Conservation (phyloP, 1,139 yeast species). For the Candida smagusa region DNA sequence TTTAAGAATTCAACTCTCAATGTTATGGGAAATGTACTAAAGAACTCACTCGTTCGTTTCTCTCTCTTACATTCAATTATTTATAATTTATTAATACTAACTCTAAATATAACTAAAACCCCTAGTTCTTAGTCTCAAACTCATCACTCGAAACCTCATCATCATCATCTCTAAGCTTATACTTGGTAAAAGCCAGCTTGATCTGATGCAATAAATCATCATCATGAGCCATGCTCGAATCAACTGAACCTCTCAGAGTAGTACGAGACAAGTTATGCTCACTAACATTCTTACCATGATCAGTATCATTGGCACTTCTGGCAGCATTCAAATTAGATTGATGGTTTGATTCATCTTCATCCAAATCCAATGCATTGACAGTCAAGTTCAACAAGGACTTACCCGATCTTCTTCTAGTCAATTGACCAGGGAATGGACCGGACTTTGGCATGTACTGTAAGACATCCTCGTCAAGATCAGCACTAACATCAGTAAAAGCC, state of each 20-base stretch:
- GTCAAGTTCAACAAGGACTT: slow-evolving; percentile 67
- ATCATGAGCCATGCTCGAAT: slow-evolving; percentile 28
- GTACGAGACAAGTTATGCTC: slow-evolving; percentile 30
- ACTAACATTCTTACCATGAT: slow-evolving; percentile 19
- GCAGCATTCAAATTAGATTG: slow-evolving; percentile 19
- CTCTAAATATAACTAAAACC: too few species aligned
- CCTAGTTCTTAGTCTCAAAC: slow-evolving; percentile 44
- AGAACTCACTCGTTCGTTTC: too few species aligned
- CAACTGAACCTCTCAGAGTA: slow-evolving; percentile 35
- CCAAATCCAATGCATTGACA: slow-evolving; percentile 61
- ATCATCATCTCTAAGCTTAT: slow-evolving; percentile 36
- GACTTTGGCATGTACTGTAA: slow-evolving; percentile 38
- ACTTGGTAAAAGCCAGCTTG: slow-evolving; percentile 50
- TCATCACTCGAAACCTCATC: slow-evolving; percentile 52
- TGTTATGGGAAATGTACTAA: too few species aligned
- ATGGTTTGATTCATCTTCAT: slow-evolving; percentile 50
- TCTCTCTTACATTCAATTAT: too few species aligned
- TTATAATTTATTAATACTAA: too few species aligned
- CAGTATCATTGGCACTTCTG: slow-evolving; percentile 12
- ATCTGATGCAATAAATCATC: slow-evolving; percentile 50
- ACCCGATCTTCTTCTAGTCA: slow-evolving; percentile 66
- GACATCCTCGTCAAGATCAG: slow-evolving; percentile 34
- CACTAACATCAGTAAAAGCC: slow-evolving; percentile 11
- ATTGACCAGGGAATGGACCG: slow-evolving; percentile 54
- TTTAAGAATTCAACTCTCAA: too few species aligned